Conservation (phyloP, 2,329 filamentous ascomycete species). For the Phyllosticta capitalensis region DNA sequence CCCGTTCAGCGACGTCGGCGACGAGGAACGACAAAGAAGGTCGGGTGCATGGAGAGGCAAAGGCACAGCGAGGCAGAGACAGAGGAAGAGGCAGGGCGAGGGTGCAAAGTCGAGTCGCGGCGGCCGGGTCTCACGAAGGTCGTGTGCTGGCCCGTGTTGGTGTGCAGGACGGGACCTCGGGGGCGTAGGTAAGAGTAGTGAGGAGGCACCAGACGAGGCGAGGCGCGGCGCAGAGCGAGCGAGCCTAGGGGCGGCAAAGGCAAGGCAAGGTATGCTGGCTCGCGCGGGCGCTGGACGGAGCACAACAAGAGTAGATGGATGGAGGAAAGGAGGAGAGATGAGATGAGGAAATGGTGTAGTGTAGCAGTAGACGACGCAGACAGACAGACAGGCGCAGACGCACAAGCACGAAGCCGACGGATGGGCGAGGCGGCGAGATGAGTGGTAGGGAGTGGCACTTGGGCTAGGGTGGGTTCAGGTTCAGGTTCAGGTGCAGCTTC, state of each 20-base stretch:
- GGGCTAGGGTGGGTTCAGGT: not conserved
- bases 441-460: not conserved
- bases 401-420: not conserved
- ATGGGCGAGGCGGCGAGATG: too few relatives aligned
- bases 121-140: conserved; percentile 4
- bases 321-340: not conserved
- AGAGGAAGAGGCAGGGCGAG: not conserved
- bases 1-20: not conserved
- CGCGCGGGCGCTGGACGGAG: not conserved
- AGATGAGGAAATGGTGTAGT: not conserved
- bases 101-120: conserved; percentile 5
- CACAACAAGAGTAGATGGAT: not conserved
- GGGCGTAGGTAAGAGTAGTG: not conserved
- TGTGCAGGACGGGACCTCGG: too few relatives aligned
- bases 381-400: not conserved
- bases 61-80: not conserved
- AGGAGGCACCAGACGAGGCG: not conserved
- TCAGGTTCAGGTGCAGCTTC: not conserved
- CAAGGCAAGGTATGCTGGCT: conserved; percentile 1
- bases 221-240: not conserved
- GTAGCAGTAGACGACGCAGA: not conserved
- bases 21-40: not conserved
- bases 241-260: not conserved
- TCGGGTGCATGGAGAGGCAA: not conserved
- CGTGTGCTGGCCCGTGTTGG: conserved; percentile 10